These are phyloP conservation scores for Ceratobasidium sp. DNA, from an alignment of 1,284 basidiomycete genomes.

Conservation along the genomic window DNA sequence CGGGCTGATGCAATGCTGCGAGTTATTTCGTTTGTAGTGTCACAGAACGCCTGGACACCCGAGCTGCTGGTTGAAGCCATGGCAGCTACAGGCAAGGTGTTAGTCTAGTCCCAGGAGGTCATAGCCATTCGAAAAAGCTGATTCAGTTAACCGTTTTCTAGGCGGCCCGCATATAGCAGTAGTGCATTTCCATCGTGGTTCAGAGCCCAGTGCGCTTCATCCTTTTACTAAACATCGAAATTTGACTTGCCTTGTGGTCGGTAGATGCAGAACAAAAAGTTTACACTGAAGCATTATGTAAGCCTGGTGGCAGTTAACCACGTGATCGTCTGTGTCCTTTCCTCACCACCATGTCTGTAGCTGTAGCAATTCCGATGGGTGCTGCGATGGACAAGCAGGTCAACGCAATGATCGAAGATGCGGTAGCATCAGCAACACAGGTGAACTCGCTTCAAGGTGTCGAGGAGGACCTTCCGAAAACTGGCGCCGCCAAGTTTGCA, in stretches of 20 bases:
- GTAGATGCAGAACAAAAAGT: conserved; percentile 32
- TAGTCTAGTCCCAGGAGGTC: neutral
- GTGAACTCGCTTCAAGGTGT: conserved; percentile 49
- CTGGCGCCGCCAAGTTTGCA: conserved; percentile 67
- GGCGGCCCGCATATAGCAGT: conserved; percentile 77
- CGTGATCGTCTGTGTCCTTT: conserved; percentile 36
- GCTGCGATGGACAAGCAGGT: conserved; percentile 53
- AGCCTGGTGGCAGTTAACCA: neutral
- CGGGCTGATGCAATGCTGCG: conserved; percentile 73
- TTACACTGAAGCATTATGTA: conserved; percentile 23
- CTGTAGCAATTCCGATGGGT: conserved; percentile 58
- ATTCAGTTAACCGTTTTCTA: conserved; percentile 92
- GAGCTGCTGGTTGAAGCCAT: conserved; percentile 48
- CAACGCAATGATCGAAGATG: conserved; percentile 50
- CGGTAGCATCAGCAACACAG: conserved; percentile 45
- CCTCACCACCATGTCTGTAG: conserved; percentile 58
- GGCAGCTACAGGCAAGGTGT: conserved; percentile 17
- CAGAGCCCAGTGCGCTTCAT: conserved; percentile 95
- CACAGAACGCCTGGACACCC: conserved; percentile 55
- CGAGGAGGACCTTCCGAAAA: conserved; percentile 52
- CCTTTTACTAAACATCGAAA: conserved; percentile 53
- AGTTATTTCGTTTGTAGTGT: conserved; percentile 74
- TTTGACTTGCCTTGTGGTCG: conserved; percentile 36
- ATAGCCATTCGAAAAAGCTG: conserved; percentile 44
- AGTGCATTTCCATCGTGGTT: conserved; percentile 76